Evolutionary conservation across 345 rosid genomes (phyloP).

Genomic region (Eucalyptus caleyi): DNA sequence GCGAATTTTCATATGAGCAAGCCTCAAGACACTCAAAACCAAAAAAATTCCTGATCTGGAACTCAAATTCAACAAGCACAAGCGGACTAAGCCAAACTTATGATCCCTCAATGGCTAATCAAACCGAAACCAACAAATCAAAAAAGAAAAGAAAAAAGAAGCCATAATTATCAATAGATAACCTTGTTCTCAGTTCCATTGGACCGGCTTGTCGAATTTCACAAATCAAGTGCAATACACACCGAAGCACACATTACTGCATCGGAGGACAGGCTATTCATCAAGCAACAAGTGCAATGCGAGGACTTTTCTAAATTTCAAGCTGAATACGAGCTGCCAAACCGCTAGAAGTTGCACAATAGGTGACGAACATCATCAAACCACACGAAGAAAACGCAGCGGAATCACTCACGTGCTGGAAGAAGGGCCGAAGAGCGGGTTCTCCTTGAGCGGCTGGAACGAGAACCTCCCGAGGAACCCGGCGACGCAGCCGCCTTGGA

Average conservation of each 20-base stretch:
- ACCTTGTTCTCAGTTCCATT: not conserved
- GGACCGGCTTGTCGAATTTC: not conserved
- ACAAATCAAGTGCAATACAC: not conserved
- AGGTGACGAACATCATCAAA: not conserved
- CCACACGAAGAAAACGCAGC: not conserved
- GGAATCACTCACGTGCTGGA: conserved; percentile 48
- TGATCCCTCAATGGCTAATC: not conserved
- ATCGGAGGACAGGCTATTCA: not conserved
- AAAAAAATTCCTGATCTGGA: not conserved
- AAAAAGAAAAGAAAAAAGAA: not conserved
- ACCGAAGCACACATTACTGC: not conserved
- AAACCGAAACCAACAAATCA: not conserved
- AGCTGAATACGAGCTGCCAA: not conserved
- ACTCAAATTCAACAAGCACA: not conserved
- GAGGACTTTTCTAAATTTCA: not conserved
- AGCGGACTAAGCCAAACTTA: not conserved
- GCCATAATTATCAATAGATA: not conserved
- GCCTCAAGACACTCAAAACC: not conserved
- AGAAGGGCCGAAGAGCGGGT: conserved; percentile 95
- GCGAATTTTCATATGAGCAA: not conserved
- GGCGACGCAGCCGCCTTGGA: conserved; percentile 49
- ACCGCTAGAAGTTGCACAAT: not conserved
- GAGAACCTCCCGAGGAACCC: conserved; percentile 72
- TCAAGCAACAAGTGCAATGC: not conserved
- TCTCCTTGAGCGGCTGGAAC: conserved; percentile 78